phyloP scores from a whole-genome alignment of 78 protist genomes.

The Pigoraptor vietnamica region DNA sequence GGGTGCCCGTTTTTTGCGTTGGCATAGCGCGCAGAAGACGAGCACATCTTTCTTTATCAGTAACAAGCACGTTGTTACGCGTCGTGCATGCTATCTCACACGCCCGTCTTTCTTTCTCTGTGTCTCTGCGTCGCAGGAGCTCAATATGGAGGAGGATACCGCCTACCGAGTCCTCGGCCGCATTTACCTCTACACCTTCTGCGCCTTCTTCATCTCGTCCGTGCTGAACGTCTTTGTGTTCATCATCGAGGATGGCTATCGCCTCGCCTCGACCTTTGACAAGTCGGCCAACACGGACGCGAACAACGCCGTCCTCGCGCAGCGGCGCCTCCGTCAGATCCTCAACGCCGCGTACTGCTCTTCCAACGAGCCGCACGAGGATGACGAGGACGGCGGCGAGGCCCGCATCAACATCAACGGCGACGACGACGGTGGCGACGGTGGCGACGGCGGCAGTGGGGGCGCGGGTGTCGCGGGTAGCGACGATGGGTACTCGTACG shows the following conservation, averaged over 20 bases:
- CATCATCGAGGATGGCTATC: background rate
- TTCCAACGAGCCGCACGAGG: background rate
- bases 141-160: background rate
- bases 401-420: background rate
- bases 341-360: background rate
- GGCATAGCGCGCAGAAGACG: background rate
- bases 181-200: conserved; percentile 1
- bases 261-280: background rate
- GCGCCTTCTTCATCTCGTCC: background rate
- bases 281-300: background rate
- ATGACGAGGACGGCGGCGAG: background rate
- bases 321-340: background rate
- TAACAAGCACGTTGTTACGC: background rate
- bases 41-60: background rate
- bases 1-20: background rate
- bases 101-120: too few species aligned
- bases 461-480: background rate
- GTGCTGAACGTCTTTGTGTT: conserved; percentile 11
- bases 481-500: background rate
- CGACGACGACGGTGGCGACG: background rate
- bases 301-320: background rate
- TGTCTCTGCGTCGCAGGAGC: background rate
- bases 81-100: background rate
- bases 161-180: background rate
- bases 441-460: background rate